Percentiles rank a stretch among this genome's conserved stretches.
Conservation (phyloP, 345 rosid species). For the Ceriops decandra region DNA sequence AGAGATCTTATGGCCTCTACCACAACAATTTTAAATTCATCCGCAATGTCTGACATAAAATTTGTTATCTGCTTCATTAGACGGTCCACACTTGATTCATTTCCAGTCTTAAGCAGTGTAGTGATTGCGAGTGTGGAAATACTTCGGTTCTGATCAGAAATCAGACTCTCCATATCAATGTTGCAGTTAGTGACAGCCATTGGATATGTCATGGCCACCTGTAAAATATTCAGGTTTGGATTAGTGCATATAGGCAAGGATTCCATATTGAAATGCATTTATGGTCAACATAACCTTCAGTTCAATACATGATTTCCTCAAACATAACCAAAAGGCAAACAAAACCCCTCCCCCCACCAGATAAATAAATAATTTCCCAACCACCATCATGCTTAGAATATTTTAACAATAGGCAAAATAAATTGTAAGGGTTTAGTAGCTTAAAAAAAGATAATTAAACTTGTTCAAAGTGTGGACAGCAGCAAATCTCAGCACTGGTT, state of each 20-base stretch:
- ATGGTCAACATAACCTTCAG: neutral
- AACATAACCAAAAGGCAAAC: neutral
- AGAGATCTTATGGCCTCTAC: slow-evolving; percentile 97
- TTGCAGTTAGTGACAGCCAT: slow-evolving; percentile 99
- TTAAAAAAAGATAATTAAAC: slow-evolving; percentile 37
- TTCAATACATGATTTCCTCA: neutral
- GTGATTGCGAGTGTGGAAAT: slow-evolving; percentile 98
- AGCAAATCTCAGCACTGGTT: slow-evolving; percentile 95
- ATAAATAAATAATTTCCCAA: neutral
- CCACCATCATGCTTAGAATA: neutral
- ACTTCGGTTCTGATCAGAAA: slow-evolving; percentile 97
- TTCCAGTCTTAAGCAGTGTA: slow-evolving; percentile 94
- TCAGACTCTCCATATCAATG: slow-evolving; percentile 98
- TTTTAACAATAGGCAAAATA: neutral
- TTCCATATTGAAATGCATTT: neutral
- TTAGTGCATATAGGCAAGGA: neutral
- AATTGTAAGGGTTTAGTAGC: neutral
- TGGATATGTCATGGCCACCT: slow-evolving; percentile 99
- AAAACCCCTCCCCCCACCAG: neutral
- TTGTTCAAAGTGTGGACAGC: slow-evolving; percentile 97
- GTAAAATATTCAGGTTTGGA: slow-evolving; percentile 13
- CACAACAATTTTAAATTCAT: slow-evolving; percentile 97
- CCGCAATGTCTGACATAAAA: slow-evolving; percentile 99
- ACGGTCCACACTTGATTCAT: slow-evolving; percentile 97
- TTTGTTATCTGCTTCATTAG: slow-evolving; percentile 97